phyloP scores from a whole-genome alignment of 1,139 yeast genomes.

The Suzukiozyma palmioleophila region DNA sequence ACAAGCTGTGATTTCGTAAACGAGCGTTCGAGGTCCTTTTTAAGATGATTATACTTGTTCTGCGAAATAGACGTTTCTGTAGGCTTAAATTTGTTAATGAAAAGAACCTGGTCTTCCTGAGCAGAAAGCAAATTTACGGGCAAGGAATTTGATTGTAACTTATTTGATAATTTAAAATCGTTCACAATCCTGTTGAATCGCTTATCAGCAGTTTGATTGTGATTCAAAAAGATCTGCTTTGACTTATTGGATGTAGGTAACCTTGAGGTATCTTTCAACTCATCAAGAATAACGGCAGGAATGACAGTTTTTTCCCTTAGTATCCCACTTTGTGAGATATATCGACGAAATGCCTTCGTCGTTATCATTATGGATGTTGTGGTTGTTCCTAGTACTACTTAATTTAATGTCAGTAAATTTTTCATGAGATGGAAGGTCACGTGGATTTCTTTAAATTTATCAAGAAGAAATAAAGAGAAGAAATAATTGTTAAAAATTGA shows the following conservation, averaged over 20 bases:
- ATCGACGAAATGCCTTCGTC: neutral
- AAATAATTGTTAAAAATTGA: too few species aligned
- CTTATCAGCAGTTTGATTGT: conserved; percentile 12
- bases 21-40: conserved; percentile 11
- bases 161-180: conserved; percentile 4
- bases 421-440: conserved; percentile 1
- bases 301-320: conserved; percentile 4
- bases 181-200: conserved; percentile 7
- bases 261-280: conserved; percentile 12
- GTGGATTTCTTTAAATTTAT: neutral
- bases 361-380: too few species aligned
- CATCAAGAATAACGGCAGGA: conserved; percentile 14
- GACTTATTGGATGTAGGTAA: conserved; percentile 6
- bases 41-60: conserved; percentile 9
- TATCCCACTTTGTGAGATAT: neutral
- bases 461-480: too few species aligned
- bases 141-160: neutral
- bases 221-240: conserved; percentile 10
- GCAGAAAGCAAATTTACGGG: conserved; percentile 4
- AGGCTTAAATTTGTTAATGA: conserved; percentile 14
- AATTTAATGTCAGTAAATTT: neutral
- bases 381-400: too few species aligned
- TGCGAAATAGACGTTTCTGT: conserved; percentile 8
- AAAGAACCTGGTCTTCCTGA: conserved; percentile 6
- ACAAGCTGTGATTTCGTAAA: conserved; percentile 20